phyloP scores from a whole-genome alignment of 495 filamentous ascomycete species.

The Aspergillus egyptiacus region DNA sequence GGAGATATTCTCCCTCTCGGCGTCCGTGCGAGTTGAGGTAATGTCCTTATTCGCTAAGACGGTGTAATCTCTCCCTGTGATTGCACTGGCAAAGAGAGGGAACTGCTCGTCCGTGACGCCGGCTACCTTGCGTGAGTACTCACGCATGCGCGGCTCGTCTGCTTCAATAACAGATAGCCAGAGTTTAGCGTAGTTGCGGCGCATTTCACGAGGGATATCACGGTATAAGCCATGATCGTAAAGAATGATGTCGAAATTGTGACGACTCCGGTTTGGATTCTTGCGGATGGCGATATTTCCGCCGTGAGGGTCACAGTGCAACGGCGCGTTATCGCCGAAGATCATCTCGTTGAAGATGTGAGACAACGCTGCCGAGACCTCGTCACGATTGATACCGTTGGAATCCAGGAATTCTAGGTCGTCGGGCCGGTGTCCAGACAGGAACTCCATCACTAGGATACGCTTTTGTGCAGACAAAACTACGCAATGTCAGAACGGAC shows the following conservation, averaged over 20 bases:
- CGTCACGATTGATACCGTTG: slow-evolving; percentile 85
- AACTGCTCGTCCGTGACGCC: slow-evolving; percentile 90
- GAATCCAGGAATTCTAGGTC: slow-evolving; percentile 81
- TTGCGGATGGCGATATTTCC: slow-evolving; percentile 92
- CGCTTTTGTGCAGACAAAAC: slow-evolving; percentile 86
- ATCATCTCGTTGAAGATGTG: slow-evolving; percentile 99
- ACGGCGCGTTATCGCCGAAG: slow-evolving; percentile 79
- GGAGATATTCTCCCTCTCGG: slow-evolving; percentile 78
- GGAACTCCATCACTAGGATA: slow-evolving; percentile 93
- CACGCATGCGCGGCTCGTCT: slow-evolving; percentile 75
- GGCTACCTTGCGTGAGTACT: slow-evolving; percentile 82
- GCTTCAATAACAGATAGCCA: slow-evolving; percentile 94
- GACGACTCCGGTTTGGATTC: slow-evolving; percentile 50
- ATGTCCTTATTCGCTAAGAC: slow-evolving; percentile 58
- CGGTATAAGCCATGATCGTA: slow-evolving; percentile 98
- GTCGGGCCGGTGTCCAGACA: slow-evolving; percentile 81
- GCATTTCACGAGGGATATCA: slow-evolving; percentile 72
- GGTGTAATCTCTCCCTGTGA: slow-evolving; percentile 87
- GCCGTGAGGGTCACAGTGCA: slow-evolving; percentile 97
- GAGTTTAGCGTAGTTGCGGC: slow-evolving; percentile 88
- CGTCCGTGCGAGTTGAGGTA: slow-evolving; percentile 55
- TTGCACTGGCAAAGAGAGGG: slow-evolving; percentile 89
- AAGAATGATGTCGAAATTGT: slow-evolving; percentile 97
- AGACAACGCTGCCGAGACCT: slow-evolving; percentile 88
- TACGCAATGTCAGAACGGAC: slow-evolving; percentile 43